These are phyloP conservation scores for Fraxinus baroniana DNA, from an alignment of 305 asterid species.

Conservation along the genomic window DNA sequence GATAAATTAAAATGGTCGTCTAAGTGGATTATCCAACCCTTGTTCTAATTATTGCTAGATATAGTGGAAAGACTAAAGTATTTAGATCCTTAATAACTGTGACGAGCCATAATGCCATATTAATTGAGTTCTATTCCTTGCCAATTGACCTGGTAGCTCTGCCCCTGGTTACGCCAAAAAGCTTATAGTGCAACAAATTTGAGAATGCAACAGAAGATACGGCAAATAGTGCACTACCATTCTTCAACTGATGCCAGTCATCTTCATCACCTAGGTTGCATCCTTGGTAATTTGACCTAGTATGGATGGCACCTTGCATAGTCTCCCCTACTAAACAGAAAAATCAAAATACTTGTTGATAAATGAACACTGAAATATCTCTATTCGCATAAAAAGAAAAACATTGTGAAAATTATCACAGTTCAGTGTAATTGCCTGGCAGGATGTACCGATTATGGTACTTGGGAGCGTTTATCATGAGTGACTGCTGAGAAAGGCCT, in stretches of 20 bases:
- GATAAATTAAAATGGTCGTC: background rate
- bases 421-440: background rate
- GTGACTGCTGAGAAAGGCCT: slow-evolving; percentile 87
- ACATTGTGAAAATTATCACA: background rate
- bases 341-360: background rate
- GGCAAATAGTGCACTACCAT: background rate
- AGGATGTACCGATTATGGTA: background rate
- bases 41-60: background rate
- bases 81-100: background rate
- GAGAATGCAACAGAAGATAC: background rate
- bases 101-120: background rate
- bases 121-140: background rate
- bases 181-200: background rate
- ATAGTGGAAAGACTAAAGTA: background rate
- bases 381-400: background rate
- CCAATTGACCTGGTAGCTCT: background rate
- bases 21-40: background rate
- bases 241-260: background rate
- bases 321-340: background rate
- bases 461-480: slow-evolving; percentile 24
- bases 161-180: background rate
- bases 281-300: background rate
- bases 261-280: background rate
- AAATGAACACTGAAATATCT: background rate
- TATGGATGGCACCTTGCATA: background rate